A percentile compares a stretch with the other conserved stretches of the same genome.
Conservation (phyloP, 306 rosid genomes). For the Glycine soja region DNA sequence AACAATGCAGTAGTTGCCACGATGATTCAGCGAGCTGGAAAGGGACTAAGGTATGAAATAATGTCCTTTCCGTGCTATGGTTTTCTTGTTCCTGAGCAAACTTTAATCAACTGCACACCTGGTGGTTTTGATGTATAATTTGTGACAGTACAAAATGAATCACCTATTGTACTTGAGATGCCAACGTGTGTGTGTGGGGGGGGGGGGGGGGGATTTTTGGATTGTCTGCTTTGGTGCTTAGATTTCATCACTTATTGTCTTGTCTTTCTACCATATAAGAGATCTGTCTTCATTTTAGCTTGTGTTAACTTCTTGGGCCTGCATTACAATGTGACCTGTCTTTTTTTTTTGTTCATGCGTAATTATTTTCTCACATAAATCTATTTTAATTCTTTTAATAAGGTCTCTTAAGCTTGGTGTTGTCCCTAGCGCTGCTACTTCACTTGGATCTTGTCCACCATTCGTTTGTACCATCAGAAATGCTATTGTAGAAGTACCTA, state of each 20-base stretch:
- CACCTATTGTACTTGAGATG: not conserved
- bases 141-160: not conserved
- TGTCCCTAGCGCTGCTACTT: slow-evolving; percentile 68
- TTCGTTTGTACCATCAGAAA: slow-evolving; percentile 67
- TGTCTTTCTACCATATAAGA: slow-evolving; percentile 8
- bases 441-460: slow-evolving; percentile 82
- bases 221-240: too few species aligned
- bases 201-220: too few species aligned
- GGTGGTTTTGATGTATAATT: too few species aligned
- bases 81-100: not conserved
- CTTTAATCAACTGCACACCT: not conserved
- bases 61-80: slow-evolving; percentile 29
- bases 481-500: slow-evolving; percentile 76
- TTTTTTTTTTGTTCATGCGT: not conserved
- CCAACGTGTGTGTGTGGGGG: too few species aligned
- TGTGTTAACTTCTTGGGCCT: slow-evolving; percentile 33
- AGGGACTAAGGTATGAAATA: slow-evolving; percentile 69
- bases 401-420: slow-evolving; percentile 98
- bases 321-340: slow-evolving; percentile 10
- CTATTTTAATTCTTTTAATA: slow-evolving; percentile 45
- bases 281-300: slow-evolving; percentile 1
- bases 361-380: slow-evolving; percentile 32
- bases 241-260: not conserved
- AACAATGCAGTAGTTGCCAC: slow-evolving; percentile 96
- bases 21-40: slow-evolving; percentile 96